These are phyloP conservation scores for Wolfiporia cocos DNA, from an alignment of 1,284 basidiomycete species.

Conservation along the genomic window DNA sequence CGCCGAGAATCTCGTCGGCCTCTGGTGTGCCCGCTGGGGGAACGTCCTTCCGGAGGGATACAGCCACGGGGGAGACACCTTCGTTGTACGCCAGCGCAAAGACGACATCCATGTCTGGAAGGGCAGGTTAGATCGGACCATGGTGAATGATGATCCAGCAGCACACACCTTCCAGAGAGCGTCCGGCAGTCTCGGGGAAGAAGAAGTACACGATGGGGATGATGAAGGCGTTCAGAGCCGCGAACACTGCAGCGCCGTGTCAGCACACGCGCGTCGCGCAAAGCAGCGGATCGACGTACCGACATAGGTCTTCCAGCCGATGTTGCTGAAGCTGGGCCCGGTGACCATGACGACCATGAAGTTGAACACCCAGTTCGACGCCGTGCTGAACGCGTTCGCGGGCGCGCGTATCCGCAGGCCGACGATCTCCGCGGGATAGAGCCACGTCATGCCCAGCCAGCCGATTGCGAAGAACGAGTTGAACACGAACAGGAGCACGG, in stretches of 20 bases:
- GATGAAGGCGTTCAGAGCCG: conserved; percentile 52
- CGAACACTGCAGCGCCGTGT: conserved; percentile 42
- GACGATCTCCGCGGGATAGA: conserved; percentile 64
- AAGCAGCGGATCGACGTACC: conserved; percentile 24
- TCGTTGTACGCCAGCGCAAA: conserved; percentile 55
- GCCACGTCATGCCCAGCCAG: conserved; percentile 71
- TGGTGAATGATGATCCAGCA: neutral
- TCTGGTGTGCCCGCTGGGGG: conserved; percentile 48
- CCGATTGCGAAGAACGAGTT: conserved; percentile 70
- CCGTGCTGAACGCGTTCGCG: conserved; percentile 63
- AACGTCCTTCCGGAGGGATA: conserved; percentile 51
- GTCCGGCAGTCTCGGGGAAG: conserved; percentile 66
- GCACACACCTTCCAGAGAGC: conserved; percentile 49
- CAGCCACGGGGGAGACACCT: conserved; percentile 47
- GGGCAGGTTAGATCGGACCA: neutral
- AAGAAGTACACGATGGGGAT: conserved; percentile 57
- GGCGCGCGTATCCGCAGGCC: conserved; percentile 57
- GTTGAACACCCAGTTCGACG: conserved; percentile 67
- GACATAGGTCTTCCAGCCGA: conserved; percentile 59
- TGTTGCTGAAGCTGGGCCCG: conserved; percentile 58
- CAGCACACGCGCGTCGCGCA: neutral
- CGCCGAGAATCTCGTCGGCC: conserved; percentile 45
- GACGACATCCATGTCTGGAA: conserved; percentile 57
- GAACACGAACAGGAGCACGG: conserved; percentile 61
- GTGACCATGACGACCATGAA: conserved; percentile 66